These are phyloP conservation scores for Penicillium psychrosexuale DNA, from an alignment of 2,329 filamentous ascomycete species.

Conservation along the genomic window DNA sequence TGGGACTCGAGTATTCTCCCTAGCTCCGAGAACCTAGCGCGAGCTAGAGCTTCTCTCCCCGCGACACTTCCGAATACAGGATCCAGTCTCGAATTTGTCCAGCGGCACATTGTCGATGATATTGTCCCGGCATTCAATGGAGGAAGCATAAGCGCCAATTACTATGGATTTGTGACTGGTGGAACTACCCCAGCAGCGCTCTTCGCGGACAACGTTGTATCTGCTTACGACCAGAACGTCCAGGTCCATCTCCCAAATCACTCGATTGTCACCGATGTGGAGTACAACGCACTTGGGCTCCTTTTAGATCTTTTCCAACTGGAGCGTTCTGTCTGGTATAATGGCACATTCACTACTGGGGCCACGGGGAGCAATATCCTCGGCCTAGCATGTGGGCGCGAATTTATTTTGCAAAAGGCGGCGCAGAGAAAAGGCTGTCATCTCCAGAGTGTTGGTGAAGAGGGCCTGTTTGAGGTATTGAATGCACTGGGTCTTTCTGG, in stretches of 20 bases:
- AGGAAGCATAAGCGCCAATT: constrained; percentile 62
- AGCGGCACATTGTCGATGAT: constrained; percentile 40
- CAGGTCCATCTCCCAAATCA: constrained; percentile 76
- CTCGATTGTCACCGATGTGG: constrained; percentile 71
- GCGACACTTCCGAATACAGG: constrained; percentile 29
- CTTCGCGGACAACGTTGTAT: constrained; percentile 80
- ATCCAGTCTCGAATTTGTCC: constrained; percentile 30
- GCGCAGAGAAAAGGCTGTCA: constrained; percentile 34
- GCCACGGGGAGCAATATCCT: constrained; percentile 64
- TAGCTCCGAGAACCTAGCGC: constrained; percentile 25
- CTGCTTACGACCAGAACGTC: constrained; percentile 77
- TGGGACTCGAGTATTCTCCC: constrained; percentile 35
- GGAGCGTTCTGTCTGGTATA: constrained; percentile 58
- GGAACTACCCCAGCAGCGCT: constrained; percentile 74
- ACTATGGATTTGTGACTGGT: constrained; percentile 89
- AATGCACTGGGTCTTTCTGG: constrained; percentile 59
- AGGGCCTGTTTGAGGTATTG: constrained; percentile 68
- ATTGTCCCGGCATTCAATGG: constrained; percentile 60
- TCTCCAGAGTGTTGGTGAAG: constrained; percentile 58
- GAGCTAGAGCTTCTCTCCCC: constrained; percentile 35
- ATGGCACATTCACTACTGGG: constrained; percentile 76
- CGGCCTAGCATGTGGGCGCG: constrained; percentile 67
- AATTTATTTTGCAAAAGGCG: constrained; percentile 50
- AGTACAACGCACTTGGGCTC: constrained; percentile 68
- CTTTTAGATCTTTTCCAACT: constrained; percentile 66